phyloP scores from a whole-genome alignment of 768 basidiomycete species.

The Cyclocybe aegerita region DNA sequence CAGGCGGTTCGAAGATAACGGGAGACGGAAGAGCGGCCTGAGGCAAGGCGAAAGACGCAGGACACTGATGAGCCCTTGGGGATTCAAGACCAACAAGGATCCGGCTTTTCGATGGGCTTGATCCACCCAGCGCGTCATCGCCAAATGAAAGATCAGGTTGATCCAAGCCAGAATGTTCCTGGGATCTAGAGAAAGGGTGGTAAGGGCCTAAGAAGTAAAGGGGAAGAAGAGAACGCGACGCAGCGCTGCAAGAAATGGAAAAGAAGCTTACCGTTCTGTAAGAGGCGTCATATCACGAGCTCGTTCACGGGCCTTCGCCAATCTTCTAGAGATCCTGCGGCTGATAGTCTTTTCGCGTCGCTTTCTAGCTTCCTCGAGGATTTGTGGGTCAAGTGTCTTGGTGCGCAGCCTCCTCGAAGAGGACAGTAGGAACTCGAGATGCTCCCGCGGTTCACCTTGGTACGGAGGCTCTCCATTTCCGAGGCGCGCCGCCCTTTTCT shows the following conservation, averaged over 20 bases:
- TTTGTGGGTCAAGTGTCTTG: constrained; percentile 4
- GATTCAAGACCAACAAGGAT: too few species aligned
- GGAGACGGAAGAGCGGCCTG: too few species aligned
- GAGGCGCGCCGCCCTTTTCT: constrained; percentile 9
- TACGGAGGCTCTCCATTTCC: constrained; percentile 7
- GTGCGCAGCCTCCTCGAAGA: constrained; percentile 9
- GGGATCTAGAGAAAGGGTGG: constrained; percentile 9
- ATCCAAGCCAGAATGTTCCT: background rate
- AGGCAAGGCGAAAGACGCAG: too few species aligned
- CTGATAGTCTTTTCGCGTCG: constrained; percentile 16
- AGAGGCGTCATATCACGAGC: constrained; percentile 3
- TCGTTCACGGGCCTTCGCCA: constrained; percentile 10
- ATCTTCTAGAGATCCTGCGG: constrained; percentile 15
- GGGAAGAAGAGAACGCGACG: background rate
- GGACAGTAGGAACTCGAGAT: constrained; percentile 2
- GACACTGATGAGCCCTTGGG: too few species aligned
- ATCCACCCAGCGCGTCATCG: background rate
- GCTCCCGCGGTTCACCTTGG: constrained; percentile 10
- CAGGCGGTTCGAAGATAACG: too few species aligned
- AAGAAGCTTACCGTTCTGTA: constrained; percentile 3
- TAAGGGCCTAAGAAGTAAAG: constrained; percentile 2
- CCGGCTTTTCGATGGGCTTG: background rate
- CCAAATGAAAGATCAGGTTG: background rate
- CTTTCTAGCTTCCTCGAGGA: constrained; percentile 12
- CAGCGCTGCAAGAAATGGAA: background rate